Evolutionary conservation across 495 filamentous ascomycete species (phyloP).

Genomic region (Penicillium mononematosum): DNA sequence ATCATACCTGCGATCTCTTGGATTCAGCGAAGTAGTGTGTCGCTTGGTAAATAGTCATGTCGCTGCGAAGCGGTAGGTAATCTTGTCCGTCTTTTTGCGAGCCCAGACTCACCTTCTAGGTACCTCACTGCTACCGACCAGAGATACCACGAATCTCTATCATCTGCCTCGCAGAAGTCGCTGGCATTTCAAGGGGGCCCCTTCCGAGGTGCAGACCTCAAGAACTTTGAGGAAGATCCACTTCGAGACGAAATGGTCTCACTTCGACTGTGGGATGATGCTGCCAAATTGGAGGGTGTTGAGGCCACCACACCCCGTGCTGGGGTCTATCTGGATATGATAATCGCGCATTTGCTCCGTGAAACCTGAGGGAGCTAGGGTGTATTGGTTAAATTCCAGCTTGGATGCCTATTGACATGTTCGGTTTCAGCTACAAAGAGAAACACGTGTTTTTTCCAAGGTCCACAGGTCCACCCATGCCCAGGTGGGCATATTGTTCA

Average conservation of each 20-base stretch:
- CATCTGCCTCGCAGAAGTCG: constrained; percentile 39
- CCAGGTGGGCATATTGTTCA: not conserved
- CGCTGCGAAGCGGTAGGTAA: constrained; percentile 43
- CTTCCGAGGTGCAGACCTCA: constrained; percentile 35
- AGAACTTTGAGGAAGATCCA: constrained; percentile 29
- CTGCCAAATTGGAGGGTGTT: constrained; percentile 37
- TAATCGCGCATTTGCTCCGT: constrained; percentile 22
- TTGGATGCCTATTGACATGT: not conserved
- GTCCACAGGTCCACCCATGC: not conserved
- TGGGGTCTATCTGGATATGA: constrained; percentile 33
- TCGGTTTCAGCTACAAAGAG: not conserved
- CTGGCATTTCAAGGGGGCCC: constrained; percentile 47
- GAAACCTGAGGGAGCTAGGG: not conserved
- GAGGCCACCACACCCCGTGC: constrained; percentile 31
- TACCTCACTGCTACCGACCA: constrained; percentile 41
- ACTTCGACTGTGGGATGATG: constrained; percentile 45
- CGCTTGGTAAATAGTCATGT: constrained; percentile 45
- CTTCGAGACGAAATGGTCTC: constrained; percentile 41
- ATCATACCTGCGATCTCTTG: constrained; percentile 36
- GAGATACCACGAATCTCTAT: constrained; percentile 38
- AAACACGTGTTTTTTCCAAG: not conserved
- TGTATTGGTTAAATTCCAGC: not conserved
- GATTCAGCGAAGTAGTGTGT: constrained; percentile 40
- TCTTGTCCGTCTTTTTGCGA: not conserved
- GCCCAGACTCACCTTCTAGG: constrained; percentile 11